Conservation (phyloP, 2,329 filamentous ascomycete genomes). For the Fusarium foetens region DNA sequence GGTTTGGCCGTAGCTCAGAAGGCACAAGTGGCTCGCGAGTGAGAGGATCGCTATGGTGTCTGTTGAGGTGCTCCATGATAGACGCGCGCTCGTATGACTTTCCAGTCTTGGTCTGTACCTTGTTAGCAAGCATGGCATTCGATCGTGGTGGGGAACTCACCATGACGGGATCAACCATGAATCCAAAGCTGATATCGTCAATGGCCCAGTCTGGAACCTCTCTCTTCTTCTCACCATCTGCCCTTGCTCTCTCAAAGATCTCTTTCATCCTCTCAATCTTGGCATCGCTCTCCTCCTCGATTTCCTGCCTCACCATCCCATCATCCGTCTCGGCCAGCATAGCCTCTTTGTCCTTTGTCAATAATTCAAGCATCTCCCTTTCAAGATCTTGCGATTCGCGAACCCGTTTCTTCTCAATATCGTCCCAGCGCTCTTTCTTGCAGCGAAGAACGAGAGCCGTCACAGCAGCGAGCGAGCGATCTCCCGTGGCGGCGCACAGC, state of each 20-base stretch:
- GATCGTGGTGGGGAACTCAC: slow-evolving; percentile 50
- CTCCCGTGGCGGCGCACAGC: slow-evolving; percentile 70
- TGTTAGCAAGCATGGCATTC: slow-evolving; percentile 9
- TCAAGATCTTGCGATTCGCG: slow-evolving; percentile 69
- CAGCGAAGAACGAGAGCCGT: slow-evolving; percentile 79
- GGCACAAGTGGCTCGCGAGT: slow-evolving; percentile 78
- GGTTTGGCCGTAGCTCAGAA: slow-evolving; percentile 81
- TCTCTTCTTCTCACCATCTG: slow-evolving; percentile 57
- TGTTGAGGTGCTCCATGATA: slow-evolving; percentile 85
- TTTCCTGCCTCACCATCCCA: slow-evolving; percentile 60
- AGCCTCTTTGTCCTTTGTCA: slow-evolving; percentile 60
- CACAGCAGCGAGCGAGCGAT: slow-evolving; percentile 75
- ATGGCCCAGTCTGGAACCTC: slow-evolving; percentile 80
- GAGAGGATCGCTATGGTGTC: slow-evolving; percentile 80
- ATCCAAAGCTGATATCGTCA: slow-evolving; percentile 78
- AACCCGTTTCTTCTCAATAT: slow-evolving; percentile 70
- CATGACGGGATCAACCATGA: slow-evolving; percentile 77
- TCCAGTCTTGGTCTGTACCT: slow-evolving; percentile 77
- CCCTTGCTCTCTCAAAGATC: slow-evolving; percentile 64
- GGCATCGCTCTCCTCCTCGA: slow-evolving; percentile 57
- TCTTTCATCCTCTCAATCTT: slow-evolving; percentile 58
- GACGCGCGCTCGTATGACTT: slow-evolving; percentile 90
- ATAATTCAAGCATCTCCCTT: slow-evolving; percentile 63
- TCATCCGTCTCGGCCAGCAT: slow-evolving; percentile 54
- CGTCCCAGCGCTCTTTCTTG: slow-evolving; percentile 89